Percentiles rank a stretch among this genome's conserved stretches.
Conservation (phyloP, 495 filamentous ascomycete species). For the Penicillium flavigenum region DNA sequence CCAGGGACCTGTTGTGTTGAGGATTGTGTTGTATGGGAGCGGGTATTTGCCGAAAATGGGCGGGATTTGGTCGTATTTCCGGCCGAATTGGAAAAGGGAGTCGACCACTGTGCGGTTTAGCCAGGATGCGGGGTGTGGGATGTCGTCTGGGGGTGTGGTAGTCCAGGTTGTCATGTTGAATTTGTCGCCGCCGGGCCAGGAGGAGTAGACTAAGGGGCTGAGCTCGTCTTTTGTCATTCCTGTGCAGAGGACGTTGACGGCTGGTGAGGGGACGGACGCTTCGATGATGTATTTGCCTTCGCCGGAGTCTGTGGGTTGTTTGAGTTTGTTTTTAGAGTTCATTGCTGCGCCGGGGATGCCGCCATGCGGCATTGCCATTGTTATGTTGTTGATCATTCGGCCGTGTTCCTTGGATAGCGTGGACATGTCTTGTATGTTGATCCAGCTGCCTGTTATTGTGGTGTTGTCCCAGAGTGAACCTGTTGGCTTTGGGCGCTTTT, state of each 20-base stretch:
- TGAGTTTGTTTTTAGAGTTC: conserved; percentile 58
- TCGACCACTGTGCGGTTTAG: conserved; percentile 63
- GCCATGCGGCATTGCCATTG: conserved; percentile 69
- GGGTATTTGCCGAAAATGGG: conserved; percentile 68
- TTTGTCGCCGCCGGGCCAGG: conserved; percentile 49
- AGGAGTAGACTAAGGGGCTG: conserved; percentile 57
- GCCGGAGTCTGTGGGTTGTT: conserved; percentile 64
- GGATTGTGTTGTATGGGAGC: conserved; percentile 60
- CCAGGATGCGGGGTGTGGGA: conserved; percentile 34
- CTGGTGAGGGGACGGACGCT: conserved; percentile 64
- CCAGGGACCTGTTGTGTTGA: conserved; percentile 49
- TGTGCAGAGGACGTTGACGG: conserved; percentile 68
- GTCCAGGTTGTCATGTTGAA: conserved; percentile 41
- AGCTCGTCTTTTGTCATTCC: conserved; percentile 59
- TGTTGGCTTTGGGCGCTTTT: conserved; percentile 49
- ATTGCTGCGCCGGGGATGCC: conserved; percentile 61
- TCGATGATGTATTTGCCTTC: conserved; percentile 63
- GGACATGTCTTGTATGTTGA: conserved; percentile 49
- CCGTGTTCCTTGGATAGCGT: conserved; percentile 42
- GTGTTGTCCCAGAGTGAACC: conserved; percentile 65
- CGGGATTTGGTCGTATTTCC: conserved; percentile 47
- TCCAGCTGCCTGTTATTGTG: conserved; percentile 61
- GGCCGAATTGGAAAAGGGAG: conserved; percentile 65
- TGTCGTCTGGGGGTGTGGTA: conserved; percentile 12
- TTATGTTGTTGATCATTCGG: conserved; percentile 68